Percentiles rank a stretch among this genome's conserved stretches.
Evolutionary conservation across 345 rosid genomes (phyloP).

Genomic region (Eucalyptus regnans): DNA sequence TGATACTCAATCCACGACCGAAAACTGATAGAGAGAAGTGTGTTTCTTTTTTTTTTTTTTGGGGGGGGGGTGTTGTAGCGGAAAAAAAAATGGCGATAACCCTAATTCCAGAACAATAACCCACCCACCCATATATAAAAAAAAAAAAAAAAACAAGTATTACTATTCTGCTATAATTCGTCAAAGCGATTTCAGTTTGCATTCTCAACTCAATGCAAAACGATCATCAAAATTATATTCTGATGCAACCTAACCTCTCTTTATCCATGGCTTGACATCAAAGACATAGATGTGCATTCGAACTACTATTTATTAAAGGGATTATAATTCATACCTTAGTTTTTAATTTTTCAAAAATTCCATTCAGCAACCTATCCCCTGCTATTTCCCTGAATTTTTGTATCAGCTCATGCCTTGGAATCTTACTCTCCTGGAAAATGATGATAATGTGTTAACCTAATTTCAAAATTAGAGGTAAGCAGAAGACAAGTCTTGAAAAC

Average conservation of each 20-base stretch:
- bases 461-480: neutral
- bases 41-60: no score
- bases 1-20: neutral
- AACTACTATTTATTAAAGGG: no score
- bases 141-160: no score
- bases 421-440: conserved; percentile 34
- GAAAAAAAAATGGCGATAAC: no score
- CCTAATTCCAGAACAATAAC: no score
- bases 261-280: neutral
- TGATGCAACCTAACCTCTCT: neutral
- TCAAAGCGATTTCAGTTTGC: neutral
- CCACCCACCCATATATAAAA: no score
- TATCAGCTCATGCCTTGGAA: conserved; percentile 49
- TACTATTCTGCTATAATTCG: no score
- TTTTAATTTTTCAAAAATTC: conserved; percentile 49
- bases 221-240: no score
- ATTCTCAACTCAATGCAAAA: neutral
- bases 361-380: conserved; percentile 60
- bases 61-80: no score
- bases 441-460: neutral
- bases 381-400: conserved; percentile 40
- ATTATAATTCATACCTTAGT: conserved; percentile 14
- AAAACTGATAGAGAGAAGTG: neutral
- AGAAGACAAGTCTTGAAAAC: neutral
- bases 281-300: neutral